Conservation (phyloP, 202 grass and related monocot species). For the Elaeis oleifera region DNA sequence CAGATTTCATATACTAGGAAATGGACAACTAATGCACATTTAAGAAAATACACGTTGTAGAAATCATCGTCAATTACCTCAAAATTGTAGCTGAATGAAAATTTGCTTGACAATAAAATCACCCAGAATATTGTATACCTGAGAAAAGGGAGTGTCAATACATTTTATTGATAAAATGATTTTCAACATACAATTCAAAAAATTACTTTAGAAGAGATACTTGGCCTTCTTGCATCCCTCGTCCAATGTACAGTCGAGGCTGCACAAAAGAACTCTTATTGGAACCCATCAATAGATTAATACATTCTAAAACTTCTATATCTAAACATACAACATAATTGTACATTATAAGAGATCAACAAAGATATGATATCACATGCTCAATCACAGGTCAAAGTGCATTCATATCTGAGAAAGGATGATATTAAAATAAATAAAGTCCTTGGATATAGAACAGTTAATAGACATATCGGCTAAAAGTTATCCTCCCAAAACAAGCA, state of each 20-base stretch:
- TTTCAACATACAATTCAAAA: neutral
- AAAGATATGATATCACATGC: too few species aligned
- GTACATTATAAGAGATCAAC: slow-evolving; percentile 3
- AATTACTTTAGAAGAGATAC: slow-evolving; percentile 81
- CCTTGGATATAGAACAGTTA: too few species aligned
- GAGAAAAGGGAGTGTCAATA: slow-evolving; percentile 35
- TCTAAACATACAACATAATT: slow-evolving; percentile 15
- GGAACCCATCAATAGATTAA: neutral
- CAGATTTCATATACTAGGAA: too few species aligned
- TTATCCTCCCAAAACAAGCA: too few species aligned
- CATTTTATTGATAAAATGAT: slow-evolving; percentile 15
- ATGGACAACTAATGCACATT: too few species aligned
- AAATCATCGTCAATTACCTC: slow-evolving; percentile 36
- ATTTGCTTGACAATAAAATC: slow-evolving; percentile 81
- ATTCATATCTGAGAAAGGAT: too few species aligned
- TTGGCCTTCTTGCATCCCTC: slow-evolving; percentile 90
- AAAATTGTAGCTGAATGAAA: slow-evolving; percentile 93
- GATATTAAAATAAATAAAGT: too few species aligned
- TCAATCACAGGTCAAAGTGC: too few species aligned
- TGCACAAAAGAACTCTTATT: slow-evolving; percentile 37
- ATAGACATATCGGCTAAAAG: too few species aligned
- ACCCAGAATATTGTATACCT: slow-evolving; percentile 86
- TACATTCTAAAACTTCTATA: neutral
- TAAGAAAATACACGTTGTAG: too few species aligned
- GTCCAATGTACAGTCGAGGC: slow-evolving; percentile 71